Evolutionary conservation across 768 basidiomycete genomes (phyloP).

Genomic region (Megacollybia marginata): DNA sequence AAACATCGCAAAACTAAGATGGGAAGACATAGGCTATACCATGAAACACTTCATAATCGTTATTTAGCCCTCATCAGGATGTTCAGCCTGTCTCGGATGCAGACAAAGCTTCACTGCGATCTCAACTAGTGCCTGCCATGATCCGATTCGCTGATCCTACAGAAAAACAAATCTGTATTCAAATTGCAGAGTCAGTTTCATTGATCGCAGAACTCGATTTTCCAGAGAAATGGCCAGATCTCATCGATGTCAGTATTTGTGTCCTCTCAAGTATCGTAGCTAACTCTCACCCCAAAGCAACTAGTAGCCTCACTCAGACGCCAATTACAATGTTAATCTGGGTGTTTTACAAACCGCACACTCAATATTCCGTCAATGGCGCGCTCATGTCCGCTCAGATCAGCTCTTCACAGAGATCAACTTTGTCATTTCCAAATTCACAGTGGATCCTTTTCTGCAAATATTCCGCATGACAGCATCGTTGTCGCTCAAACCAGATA

Average conservation of each 20-base stretch:
- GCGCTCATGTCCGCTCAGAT: constrained; percentile 84
- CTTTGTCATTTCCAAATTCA: constrained; percentile 78
- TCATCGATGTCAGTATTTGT: constrained; percentile 71
- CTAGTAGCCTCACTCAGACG: constrained; percentile 72
- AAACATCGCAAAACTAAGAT: constrained; percentile 80
- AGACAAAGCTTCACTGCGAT: constrained; percentile 69
- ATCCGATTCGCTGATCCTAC: constrained; percentile 67
- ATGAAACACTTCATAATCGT: constrained; percentile 2
- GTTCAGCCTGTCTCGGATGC: constrained; percentile 59
- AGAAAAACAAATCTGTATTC: constrained; percentile 69
- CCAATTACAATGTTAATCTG: constrained; percentile 80
- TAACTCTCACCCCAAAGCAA: constrained; percentile 49
- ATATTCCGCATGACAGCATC: constrained; percentile 67
- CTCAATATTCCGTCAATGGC: constrained; percentile 93
- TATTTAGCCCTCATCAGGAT: constrained; percentile 37
- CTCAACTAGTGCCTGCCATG: constrained; percentile 87
- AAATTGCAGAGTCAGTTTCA: constrained; percentile 90
- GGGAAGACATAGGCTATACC: constrained; percentile 69
- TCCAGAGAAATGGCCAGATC: constrained; percentile 78
- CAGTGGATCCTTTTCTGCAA: constrained; percentile 73
- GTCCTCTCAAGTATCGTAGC: constrained; percentile 1
- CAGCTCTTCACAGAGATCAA: constrained; percentile 87
- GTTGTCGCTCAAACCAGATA: constrained; percentile 37
- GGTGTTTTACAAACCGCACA: constrained; percentile 92
- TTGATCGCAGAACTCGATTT: constrained; percentile 91